Percentiles rank a stretch among this genome's conserved stretches.
Evolutionary conservation across 1,139 yeast genomes (phyloP).

Genomic region (Scheffersomyces titani): DNA sequence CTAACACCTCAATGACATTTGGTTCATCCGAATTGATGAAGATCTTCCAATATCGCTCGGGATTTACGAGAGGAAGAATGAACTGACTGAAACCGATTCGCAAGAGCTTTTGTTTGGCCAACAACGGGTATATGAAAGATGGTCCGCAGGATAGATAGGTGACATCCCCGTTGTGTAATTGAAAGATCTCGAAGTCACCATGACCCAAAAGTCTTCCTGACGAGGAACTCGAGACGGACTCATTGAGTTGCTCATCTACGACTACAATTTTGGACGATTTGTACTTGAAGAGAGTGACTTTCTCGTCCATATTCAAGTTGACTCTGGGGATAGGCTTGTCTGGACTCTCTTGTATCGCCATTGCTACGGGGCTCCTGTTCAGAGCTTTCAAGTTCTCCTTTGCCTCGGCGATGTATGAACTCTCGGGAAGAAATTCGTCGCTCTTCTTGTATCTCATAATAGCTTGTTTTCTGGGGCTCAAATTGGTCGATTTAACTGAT

Average conservation of each 20-base stretch:
- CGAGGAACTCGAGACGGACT: slow-evolving; percentile 11
- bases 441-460: slow-evolving; percentile 40
- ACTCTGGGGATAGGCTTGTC: slow-evolving; percentile 5
- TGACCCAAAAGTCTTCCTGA: slow-evolving; percentile 57
- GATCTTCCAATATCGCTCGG: slow-evolving; percentile 73
- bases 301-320: slow-evolving; percentile 30
- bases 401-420: slow-evolving; percentile 24
- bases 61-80: slow-evolving; percentile 66
- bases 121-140: slow-evolving; percentile 61
- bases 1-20: slow-evolving; percentile 34
- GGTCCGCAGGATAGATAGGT: slow-evolving; percentile 61
- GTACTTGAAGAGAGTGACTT: slow-evolving; percentile 39
- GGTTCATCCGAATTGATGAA: slow-evolving; percentile 42
- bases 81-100: slow-evolving; percentile 55
- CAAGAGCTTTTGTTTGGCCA: slow-evolving; percentile 60
- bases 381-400: slow-evolving; percentile 26
- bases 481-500: background rate
- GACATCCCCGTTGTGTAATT: slow-evolving; percentile 61
- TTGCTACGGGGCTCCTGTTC: slow-evolving; percentile 6
- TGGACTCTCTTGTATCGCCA: slow-evolving; percentile 6
- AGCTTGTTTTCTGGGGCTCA: slow-evolving; percentile 44
- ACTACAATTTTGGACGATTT: slow-evolving; percentile 42
- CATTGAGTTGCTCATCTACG: slow-evolving; percentile 39
- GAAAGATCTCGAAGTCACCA: slow-evolving; percentile 66
- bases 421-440: slow-evolving; percentile 26